phyloP scores from a whole-genome alignment of 805 yeast genomes.

The Kluyveromyces starmeri region DNA sequence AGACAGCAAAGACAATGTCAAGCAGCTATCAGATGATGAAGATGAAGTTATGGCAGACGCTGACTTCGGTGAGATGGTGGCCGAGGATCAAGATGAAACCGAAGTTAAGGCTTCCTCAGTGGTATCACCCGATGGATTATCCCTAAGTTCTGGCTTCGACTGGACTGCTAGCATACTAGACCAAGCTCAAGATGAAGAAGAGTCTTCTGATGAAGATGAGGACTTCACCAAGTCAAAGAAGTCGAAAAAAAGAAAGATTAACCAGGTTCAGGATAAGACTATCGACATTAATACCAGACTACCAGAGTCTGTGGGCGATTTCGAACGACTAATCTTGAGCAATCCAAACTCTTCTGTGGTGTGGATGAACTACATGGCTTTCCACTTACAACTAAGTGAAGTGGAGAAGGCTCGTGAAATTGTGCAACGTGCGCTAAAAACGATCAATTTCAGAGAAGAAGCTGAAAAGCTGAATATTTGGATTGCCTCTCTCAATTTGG shows the following conservation, averaged over 20 bases:
- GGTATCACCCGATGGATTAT: conserved; percentile 45
- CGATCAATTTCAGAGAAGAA: conserved; percentile 85
- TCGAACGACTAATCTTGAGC: conserved; percentile 85
- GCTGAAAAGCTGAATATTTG: conserved; percentile 88
- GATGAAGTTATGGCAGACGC: conserved; percentile 25
- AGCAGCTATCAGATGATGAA: conserved; percentile 14
- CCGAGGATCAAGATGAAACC: conserved; percentile 30
- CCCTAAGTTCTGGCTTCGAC: conserved; percentile 76
- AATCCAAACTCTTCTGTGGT: conserved; percentile 87
- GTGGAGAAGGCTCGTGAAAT: conserved; percentile 90
- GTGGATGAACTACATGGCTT: conserved; percentile 99
- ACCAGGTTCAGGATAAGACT: conserved; percentile 66
- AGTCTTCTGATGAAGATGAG: conserved; percentile 49
- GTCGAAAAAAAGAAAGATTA: conserved; percentile 34
- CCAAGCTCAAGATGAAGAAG: conserved; percentile 56
- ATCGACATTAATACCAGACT: conserved; percentile 74
- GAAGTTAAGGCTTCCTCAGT: conserved; percentile 20
- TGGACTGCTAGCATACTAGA: conserved; percentile 91
- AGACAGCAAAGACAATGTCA: conserved; percentile 20
- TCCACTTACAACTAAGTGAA: conserved; percentile 91
- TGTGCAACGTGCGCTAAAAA: conserved; percentile 84
- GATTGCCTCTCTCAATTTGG: conserved; percentile 92
- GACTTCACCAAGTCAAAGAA: conserved; percentile 40
- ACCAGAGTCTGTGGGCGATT: conserved; percentile 87
- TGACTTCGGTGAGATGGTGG: conserved; percentile 23